These are phyloP conservation scores for Blastobotrys buckinghamii DNA, from an alignment of 1,139 yeast species.

Conservation along the genomic window DNA sequence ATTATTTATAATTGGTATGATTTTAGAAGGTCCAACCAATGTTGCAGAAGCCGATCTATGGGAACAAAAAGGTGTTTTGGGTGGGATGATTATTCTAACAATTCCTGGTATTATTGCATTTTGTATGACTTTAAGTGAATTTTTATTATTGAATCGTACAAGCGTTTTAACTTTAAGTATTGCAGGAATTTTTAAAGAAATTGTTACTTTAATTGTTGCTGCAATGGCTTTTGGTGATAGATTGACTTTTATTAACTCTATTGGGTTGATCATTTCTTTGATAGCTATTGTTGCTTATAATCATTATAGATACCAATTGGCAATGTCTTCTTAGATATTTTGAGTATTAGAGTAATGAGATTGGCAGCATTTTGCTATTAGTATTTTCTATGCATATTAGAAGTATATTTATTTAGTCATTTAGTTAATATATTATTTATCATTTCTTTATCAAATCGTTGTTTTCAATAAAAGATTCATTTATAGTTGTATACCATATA, in stretches of 20 bases:
- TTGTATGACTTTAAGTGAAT: conserved; percentile 86
- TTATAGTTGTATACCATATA: too few relatives aligned
- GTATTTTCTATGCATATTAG: too few relatives aligned
- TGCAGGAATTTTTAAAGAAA: conserved; percentile 90
- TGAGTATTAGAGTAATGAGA: too few relatives aligned
- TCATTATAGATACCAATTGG: conserved; percentile 19
- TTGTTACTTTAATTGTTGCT: conserved; percentile 71
- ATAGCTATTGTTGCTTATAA: conserved; percentile 80
- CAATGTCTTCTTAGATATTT: not conserved
- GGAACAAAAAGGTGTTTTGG: conserved; percentile 48
- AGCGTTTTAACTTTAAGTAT: conserved; percentile 81
- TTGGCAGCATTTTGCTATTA: too few relatives aligned
- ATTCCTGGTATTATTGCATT: conserved; percentile 87
- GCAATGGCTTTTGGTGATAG: conserved; percentile 69
- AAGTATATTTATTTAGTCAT: too few relatives aligned
- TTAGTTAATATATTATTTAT: too few relatives aligned
- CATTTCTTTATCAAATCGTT: too few relatives aligned
- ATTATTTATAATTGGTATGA: conserved; percentile 53
- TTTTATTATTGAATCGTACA: conserved; percentile 72
- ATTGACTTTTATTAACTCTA: conserved; percentile 56
- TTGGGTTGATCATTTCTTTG: conserved; percentile 77
- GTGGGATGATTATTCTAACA: conserved; percentile 54
- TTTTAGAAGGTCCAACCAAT: conserved; percentile 57
- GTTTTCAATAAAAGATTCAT: too few relatives aligned
- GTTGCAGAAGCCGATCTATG: conserved; percentile 56